Percentiles rank a stretch among this genome's conserved stretches.
These are phyloP conservation scores for Mycena rosella DNA, from an alignment of 768 basidiomycete species.

Conservation along the genomic window DNA sequence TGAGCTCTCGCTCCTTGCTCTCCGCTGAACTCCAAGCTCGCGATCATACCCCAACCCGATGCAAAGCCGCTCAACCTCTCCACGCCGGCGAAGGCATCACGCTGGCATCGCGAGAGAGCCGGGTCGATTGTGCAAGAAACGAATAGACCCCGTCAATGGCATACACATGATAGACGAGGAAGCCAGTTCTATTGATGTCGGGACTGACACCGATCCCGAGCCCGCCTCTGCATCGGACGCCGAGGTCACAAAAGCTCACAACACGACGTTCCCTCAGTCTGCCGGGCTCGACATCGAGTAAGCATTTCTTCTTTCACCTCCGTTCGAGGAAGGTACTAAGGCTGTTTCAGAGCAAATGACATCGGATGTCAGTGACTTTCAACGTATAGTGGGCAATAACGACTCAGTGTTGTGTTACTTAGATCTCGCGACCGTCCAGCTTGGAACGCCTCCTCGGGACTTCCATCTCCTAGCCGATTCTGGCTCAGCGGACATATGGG, in stretches of 20 bases:
- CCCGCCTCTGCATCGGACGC: conserved; percentile 26
- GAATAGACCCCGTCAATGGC: too few relatives aligned
- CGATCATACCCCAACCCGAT: neutral
- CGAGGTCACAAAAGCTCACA: conserved; percentile 37
- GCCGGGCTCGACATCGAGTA: conserved; percentile 72
- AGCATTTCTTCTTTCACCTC: neutral
- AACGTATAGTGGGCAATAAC: neutral
- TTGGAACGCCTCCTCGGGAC: conserved; percentile 61
- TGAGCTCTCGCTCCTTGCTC: conserved; percentile 59
- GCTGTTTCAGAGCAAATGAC: conserved; percentile 58
- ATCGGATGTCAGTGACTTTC: conserved; percentile 56
- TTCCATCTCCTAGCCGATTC: conserved; percentile 71
- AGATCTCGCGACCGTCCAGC: conserved; percentile 49
- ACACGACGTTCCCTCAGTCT: conserved; percentile 47
- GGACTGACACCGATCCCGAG: neutral
- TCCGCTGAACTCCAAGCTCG: conserved; percentile 39
- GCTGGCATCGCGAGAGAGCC: neutral
- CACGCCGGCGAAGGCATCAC: neutral
- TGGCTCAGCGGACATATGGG: conserved; percentile 75
- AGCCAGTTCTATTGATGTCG: neutral
- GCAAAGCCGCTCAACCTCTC: conserved; percentile 49
- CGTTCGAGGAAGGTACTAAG: neutral
- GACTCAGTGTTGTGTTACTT: conserved; percentile 9
- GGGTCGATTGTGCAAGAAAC: too few relatives aligned
- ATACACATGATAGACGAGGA: neutral